Evolutionary conservation across 257 asterid genomes (phyloP).

Genomic region (Ilex aquifolium): DNA sequence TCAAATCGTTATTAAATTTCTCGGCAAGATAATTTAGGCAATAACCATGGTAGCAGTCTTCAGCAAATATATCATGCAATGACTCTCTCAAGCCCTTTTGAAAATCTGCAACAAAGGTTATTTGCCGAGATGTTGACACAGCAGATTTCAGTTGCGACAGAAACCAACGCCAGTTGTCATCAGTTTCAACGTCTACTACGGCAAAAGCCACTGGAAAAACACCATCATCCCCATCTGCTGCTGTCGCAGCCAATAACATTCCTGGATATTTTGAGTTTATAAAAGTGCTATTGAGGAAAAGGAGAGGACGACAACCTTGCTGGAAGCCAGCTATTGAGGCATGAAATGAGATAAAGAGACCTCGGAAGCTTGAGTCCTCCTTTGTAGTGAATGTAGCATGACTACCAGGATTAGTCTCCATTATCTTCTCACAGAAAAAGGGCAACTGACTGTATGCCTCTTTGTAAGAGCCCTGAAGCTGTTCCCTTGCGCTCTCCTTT

Average conservation of each 20-base stretch:
- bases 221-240: slow-evolving; percentile 90
- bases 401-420: slow-evolving; percentile 95
- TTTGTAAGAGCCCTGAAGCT: slow-evolving; percentile 94
- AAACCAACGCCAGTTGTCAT: slow-evolving; percentile 96
- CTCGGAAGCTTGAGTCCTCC: slow-evolving; percentile 90
- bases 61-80: slow-evolving; percentile 60
- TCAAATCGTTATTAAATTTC: slow-evolving; percentile 82
- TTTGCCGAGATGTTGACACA: slow-evolving; percentile 58
- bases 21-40: slow-evolving; percentile 91
- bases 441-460: slow-evolving; percentile 93
- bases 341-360: slow-evolving; percentile 76
- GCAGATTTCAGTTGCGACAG: slow-evolving; percentile 73
- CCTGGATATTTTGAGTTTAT: slow-evolving; percentile 96
- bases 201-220: slow-evolving; percentile 92
- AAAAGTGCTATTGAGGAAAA: slow-evolving; percentile 86
- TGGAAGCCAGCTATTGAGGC: slow-evolving; percentile 88
- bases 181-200: slow-evolving; percentile 91
- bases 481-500: slow-evolving; percentile 96
- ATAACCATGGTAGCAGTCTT: slow-evolving; percentile 81
- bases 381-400: slow-evolving; percentile 71
- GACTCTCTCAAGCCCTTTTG: slow-evolving; percentile 82
- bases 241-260: slow-evolving; percentile 79
- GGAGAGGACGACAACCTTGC: slow-evolving; percentile 82
- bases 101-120: slow-evolving; percentile 87
- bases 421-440: slow-evolving; percentile 72